Base-by-base conservation (phyloP, 208 protist genomes). In the Crithidia thermophila region DNA sequence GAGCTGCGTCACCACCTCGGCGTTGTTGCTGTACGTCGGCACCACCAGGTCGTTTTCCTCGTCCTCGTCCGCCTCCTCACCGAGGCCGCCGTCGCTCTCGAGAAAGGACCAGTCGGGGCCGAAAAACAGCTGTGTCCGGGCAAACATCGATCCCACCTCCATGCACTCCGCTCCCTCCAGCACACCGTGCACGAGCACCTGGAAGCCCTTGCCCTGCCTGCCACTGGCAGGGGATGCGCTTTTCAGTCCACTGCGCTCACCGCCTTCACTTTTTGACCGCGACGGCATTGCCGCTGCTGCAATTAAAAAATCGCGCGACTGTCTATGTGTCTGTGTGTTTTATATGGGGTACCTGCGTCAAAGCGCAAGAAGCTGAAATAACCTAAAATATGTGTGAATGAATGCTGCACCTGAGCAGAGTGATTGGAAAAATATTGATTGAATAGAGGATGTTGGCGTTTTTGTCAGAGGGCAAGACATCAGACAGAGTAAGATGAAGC, bases 1-100 rank as follows among this genome's bases (percentile, higher is more conserved):
- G 7, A 95, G 66, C 72, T 95, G 90, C 20, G 90, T 95, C 45
- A 94, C 75, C 46, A 94, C 77, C 67, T 95, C 90, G 8, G 80
- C 84, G 73, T 84, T 87, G 72, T 77, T 84, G 72, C 72, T 84
- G 58, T 81, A 89, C 37, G 71, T 91, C 30, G 73, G 82, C 43
- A 77, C 77, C 20, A 87, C 66, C 16, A 84, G 21, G 66, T 81
- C 57, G 30, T 55, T 57, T 45, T 56, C 67, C 59, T 50, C 46
- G 13, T 52, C 65, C 10, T 31, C 37, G 28, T 66, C 43, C 16
- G 28, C 50, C 14, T 66, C 46, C 23, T 80, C 53, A 43, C 57
- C 42, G 37, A 40, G 23, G 36, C 18, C 52, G 25, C 46, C 25
- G 39, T 40, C 27, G 60, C 50, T 61, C 28, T 71, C 36, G 18